Conservation (phyloP, 257 asterid genomes). For the Fraxinus anomala region DNA sequence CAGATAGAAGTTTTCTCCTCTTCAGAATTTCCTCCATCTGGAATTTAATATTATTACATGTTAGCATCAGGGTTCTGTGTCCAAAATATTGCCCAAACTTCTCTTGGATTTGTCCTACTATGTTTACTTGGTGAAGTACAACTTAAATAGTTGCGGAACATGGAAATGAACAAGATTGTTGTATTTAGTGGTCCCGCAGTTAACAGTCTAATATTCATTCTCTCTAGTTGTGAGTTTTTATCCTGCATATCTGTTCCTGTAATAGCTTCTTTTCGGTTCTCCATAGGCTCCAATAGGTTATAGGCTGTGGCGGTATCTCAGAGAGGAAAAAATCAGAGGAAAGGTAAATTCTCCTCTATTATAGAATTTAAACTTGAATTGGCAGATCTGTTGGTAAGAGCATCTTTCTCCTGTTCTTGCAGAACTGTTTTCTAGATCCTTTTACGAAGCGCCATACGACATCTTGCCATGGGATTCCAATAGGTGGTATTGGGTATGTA, state of each 20-base stretch:
- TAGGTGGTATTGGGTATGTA: constrained; percentile 94
- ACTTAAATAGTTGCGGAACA: background rate
- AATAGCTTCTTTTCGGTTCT: constrained; percentile 24
- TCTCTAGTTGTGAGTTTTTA: constrained; percentile 14
- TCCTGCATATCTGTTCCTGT: constrained; percentile 6
- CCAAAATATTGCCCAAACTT: background rate
- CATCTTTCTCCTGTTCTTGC: constrained; percentile 38
- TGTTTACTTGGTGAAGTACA: background rate
- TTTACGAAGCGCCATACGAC: constrained; percentile 68
- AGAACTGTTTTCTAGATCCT: constrained; percentile 83
- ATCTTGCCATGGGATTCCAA: constrained; percentile 92
- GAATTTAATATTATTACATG: background rate
- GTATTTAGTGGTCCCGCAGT: background rate
- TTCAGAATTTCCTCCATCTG: background rate
- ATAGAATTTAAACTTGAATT: constrained; percentile 28
- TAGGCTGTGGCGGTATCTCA: constrained; percentile 75
- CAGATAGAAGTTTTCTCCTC: background rate
- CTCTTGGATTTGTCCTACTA: background rate
- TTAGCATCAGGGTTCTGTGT: background rate
- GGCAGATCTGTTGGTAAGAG: constrained; percentile 13
- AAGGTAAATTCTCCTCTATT: constrained; percentile 36
- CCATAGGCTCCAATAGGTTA: constrained; percentile 87
- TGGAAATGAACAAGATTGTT: constrained; percentile 13
- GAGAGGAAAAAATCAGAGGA: constrained; percentile 46
- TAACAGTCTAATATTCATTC: constrained; percentile 13